These are phyloP conservation scores for Fermentozyma sake DNA, from an alignment of 1,139 yeast species.

Conservation along the genomic window DNA sequence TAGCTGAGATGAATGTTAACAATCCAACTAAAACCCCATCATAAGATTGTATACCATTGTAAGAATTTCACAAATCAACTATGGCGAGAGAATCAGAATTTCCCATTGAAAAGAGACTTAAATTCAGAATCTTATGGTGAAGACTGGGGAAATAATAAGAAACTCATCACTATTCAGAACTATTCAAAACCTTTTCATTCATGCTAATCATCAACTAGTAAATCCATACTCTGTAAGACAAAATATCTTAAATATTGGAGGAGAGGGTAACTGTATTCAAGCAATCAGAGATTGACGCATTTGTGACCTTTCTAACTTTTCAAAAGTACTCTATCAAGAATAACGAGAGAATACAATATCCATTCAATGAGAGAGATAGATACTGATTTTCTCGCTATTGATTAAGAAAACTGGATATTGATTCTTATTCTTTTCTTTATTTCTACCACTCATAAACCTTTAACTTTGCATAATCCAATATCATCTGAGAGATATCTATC, in stretches of 20 bases:
- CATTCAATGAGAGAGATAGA: constrained; percentile 24
- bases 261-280: constrained; percentile 46
- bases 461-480: constrained; percentile 18
- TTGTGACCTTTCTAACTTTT: constrained; percentile 17
- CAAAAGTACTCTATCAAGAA: constrained; percentile 25
- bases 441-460: no score
- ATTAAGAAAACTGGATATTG: constrained; percentile 18
- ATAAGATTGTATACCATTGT: constrained; percentile 76
- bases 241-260: constrained; percentile 59
- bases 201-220: constrained; percentile 8
- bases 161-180: constrained; percentile 23
- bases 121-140: constrained; percentile 52
- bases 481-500: constrained; percentile 37
- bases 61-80: constrained; percentile 84
- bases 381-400: constrained; percentile 22
- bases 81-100: constrained; percentile 91
- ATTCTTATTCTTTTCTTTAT: no score
- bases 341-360: constrained; percentile 16
- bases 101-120: constrained; percentile 83
- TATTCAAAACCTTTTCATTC: constrained; percentile 8
- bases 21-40: constrained; percentile 71
- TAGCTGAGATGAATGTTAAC: constrained; percentile 74
- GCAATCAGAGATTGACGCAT: constrained; percentile 37
- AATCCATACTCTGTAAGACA: constrained; percentile 30
- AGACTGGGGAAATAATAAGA: constrained; percentile 18